Percentiles rank a stretch among this genome's conserved stretches.
phyloP scores from a whole-genome alignment of 352 stramenopile species.

The Globisporangium mamillatum region DNA sequence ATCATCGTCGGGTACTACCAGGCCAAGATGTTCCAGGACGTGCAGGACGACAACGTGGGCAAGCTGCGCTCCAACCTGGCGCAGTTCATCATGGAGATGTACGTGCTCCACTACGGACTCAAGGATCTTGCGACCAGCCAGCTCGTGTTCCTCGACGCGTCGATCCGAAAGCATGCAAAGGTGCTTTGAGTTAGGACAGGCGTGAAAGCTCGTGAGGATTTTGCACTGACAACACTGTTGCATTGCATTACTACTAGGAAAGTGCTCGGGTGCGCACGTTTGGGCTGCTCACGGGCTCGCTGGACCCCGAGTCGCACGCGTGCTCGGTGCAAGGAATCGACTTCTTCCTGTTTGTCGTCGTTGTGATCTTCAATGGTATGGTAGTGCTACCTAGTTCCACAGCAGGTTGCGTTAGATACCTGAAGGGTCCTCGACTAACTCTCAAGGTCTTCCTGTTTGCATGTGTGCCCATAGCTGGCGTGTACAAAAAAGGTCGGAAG shows the following conservation, averaged over 20 bases:
- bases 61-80: conserved; percentile 55
- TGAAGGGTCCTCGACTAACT: neutral
- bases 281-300: conserved; percentile 60
- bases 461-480: conserved; percentile 34
- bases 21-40: conserved; percentile 78
- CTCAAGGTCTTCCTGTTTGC: neutral
- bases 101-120: conserved; percentile 75
- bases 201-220: neutral
- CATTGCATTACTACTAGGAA: conserved; percentile 27
- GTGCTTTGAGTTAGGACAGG: conserved; percentile 19
- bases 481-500: conserved; percentile 68
- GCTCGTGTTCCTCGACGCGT: conserved; percentile 72
- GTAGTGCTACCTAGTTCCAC: neutral
- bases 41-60: conserved; percentile 60
- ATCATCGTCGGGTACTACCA: conserved; percentile 82
- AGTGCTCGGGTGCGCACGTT: conserved; percentile 68
- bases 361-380: conserved; percentile 77
- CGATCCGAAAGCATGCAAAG: conserved; percentile 59
- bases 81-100: conserved; percentile 86
- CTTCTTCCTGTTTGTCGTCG: conserved; percentile 73
- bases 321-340: conserved; percentile 73
- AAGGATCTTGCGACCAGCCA: conserved; percentile 80
- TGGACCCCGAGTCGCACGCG: conserved; percentile 73
- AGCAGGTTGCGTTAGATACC: neutral
- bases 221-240: neutral